Base-by-base conservation (phyloP, 495 filamentous ascomycete genomes). In the Tetracladium setigerum region DNA sequence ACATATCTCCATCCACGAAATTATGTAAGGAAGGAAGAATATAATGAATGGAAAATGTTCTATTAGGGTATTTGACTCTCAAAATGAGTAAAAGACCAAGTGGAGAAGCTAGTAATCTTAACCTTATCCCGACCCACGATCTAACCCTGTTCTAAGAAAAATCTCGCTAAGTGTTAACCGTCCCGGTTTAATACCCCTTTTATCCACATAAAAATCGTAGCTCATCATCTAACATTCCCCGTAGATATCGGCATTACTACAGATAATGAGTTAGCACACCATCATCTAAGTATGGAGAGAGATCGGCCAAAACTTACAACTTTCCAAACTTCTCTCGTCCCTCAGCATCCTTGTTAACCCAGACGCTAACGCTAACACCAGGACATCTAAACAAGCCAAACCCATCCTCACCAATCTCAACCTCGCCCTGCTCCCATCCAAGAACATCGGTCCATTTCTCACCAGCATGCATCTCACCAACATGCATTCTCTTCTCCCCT, bases 361-460 rank as follows among this genome's bases (percentile, higher is more conserved):
- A 84, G 11, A 83, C 70, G 46, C 76, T 71, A 4, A 82, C 72
- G 55, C 72, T 77, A 37, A 68, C 71, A 7, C 65, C 62, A 5
- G 64, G 58, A 40, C 80, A 79, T 0, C 62, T 63, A 52, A 85
- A 84, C 18, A 56, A 41, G 12, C 67, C 79, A 49, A 67, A 82
- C 0, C 81, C 81, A 40, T 77, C 64, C 13, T 71, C 60, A 30
- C 70, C 71, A 46, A 85, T 80, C 12, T 53, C 54, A 2, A 83
- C 67, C 39, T 68, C 62, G 1, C 63, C 59, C 17, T 57, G 18
- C 11, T 59, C 54, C 61, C 71, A 72, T n/a, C 66, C 69, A 12
- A 84, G 51, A 8, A 86, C 56, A 64, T 86, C 81, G 1, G 75
- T 77, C 82, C 82, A 86, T 38, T 59, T 38, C 62, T 83, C 73